Percentiles rank a stretch among this genome's conserved stretches.
Evolutionary conservation across 495 filamentous ascomycete species (phyloP).

Genomic region (Penicillium soppii): DNA sequence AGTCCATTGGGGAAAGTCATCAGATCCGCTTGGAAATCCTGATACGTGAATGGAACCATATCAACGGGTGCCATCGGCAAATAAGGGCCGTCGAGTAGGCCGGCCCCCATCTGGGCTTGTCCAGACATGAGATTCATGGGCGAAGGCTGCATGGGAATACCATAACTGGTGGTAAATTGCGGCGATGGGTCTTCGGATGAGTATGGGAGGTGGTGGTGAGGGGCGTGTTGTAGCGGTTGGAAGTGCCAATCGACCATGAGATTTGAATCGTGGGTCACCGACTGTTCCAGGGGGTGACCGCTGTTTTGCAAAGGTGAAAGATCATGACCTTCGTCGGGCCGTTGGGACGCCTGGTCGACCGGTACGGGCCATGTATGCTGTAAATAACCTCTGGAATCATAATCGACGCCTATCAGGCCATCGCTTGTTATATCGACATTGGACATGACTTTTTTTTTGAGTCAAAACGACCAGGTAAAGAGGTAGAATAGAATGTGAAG

Average conservation of each 20-base stretch:
- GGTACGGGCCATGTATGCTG: slow-evolving; percentile 45
- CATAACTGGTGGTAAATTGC: slow-evolving; percentile 49
- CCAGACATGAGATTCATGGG: slow-evolving; percentile 71
- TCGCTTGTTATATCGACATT: slow-evolving; percentile 45
- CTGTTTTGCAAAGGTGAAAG: slow-evolving; percentile 48
- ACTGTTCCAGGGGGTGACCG: slow-evolving; percentile 47
- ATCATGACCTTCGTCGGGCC: slow-evolving; percentile 38
- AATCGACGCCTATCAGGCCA: slow-evolving; percentile 48
- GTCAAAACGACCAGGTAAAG: slow-evolving; percentile 8
- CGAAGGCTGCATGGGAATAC: slow-evolving; percentile 53
- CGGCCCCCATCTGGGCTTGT: slow-evolving; percentile 61
- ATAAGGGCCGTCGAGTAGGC: slow-evolving; percentile 65
- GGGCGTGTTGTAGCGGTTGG: slow-evolving; percentile 45
- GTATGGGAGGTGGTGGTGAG: slow-evolving; percentile 42
- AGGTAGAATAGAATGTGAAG: slow-evolving; percentile 12
- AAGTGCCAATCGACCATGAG: slow-evolving; percentile 53
- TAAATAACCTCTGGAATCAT: slow-evolving; percentile 49
- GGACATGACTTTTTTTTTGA: slow-evolving; percentile 34
- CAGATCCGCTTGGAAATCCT: slow-evolving; percentile 64
- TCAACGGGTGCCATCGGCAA: slow-evolving; percentile 65
- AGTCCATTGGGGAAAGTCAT: slow-evolving; percentile 57
- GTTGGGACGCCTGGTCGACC: slow-evolving; percentile 39
- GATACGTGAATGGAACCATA: slow-evolving; percentile 69
- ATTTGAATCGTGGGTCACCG: slow-evolving; percentile 43
- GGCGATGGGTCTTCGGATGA: slow-evolving; percentile 43